A percentile compares a stretch with the other conserved stretches of the same genome.
Conservation (phyloP, 257 asterid species). For the Rubia yunnanensis region DNA sequence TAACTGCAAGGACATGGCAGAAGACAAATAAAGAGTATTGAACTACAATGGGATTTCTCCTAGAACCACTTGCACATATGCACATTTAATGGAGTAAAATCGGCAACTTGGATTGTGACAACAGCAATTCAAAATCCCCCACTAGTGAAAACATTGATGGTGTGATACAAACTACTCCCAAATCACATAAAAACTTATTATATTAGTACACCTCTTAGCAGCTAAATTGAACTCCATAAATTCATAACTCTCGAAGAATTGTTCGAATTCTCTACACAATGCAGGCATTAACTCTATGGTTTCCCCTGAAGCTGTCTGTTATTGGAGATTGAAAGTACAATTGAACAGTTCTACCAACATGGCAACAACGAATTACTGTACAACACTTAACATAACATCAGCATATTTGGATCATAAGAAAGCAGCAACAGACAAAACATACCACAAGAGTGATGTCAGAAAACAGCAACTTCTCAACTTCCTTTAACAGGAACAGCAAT, state of each 20-base stretch:
- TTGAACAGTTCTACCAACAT: not conserved
- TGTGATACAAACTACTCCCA: not conserved
- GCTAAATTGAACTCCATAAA: not conserved
- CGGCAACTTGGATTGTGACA: not conserved
- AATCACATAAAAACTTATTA: not conserved
- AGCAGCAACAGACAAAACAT: not conserved
- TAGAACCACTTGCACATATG: not conserved
- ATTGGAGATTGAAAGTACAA: not conserved
- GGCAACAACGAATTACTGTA: not conserved
- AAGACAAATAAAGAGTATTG: not conserved
- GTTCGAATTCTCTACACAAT: not conserved
- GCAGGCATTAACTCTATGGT: not conserved
- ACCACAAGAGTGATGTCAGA: constrained; percentile 10
- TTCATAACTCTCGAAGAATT: not conserved
- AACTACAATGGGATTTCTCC: not conserved
- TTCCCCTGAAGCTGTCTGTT: no score
- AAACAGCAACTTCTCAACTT: constrained; percentile 4
- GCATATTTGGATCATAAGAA: not conserved
- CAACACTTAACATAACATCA: not conserved
- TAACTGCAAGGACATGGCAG: not conserved
- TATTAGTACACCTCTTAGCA: not conserved
- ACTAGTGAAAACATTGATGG: not conserved
- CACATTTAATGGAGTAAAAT: not conserved
- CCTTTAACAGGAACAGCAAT: not conserved
- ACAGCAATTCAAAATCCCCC: not conserved